Evolutionary conservation across 1,139 yeast species (phyloP), one percentile per base, ranked within the genome.

Genomic region (Hyphopichia khmerensis): DNA sequence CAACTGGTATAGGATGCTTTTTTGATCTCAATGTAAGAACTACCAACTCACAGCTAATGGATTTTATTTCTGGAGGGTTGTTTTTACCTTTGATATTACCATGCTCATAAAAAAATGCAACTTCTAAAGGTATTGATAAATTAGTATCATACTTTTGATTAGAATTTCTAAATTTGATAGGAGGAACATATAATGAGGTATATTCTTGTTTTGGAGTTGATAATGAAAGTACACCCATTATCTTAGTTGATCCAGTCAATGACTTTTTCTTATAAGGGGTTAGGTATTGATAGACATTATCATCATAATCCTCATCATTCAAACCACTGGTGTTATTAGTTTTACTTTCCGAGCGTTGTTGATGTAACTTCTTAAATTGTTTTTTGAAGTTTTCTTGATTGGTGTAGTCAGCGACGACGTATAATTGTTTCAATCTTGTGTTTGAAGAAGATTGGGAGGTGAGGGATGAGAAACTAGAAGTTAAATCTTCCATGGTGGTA

Each of bases 1-100:
- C 77, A 4, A 72, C 56, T 0, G 79, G 78, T 6, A 73, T 65
- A 4, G 56, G 57, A 40, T 70, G 59, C 40, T 64, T 69, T 16
- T 56, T 57, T 1, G 76, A 66, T 37, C 67, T 52, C 8, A 70
- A 55, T 1, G 77, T 68, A n/a, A 65, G 59, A 2, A 58, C 69
- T 16, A 67, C 66, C 39, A 73, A 51, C 43, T 72, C 77, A 2
- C 67, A 58, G 15, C 55, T 53, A 2, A 71, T 37, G 0, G 59
- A 49, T 48, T 69, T 72, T 40, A 72, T 54, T 35, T 68, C 72
- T 0, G 68, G 68, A 24, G 41, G 38, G 3, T 43, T 37, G 1
- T 38, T 35, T 32, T 50, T 48, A 3, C 29, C 35, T 10, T 31
- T 38, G 2, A 6, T n/a, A 18, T 39, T 39, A 7, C 38, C 43